A percentile compares a stretch with the other conserved stretches of the same genome.
Evolutionary conservation across 345 rosid species (phyloP).

Genomic region (Lumnitzera racemosa): DNA sequence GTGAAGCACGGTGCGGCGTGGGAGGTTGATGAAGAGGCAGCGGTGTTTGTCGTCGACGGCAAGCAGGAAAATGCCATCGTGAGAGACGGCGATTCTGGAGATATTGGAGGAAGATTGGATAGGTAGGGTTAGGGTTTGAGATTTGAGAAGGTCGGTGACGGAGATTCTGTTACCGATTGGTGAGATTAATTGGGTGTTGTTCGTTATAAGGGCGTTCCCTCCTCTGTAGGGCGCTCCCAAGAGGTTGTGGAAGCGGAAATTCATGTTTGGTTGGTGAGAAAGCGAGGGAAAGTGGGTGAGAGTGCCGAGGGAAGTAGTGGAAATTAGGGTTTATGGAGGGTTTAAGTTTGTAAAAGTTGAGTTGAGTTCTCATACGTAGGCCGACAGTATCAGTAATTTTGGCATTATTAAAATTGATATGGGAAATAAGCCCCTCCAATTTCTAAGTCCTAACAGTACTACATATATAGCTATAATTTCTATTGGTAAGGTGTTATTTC

Average conservation of each 20-base stretch:
- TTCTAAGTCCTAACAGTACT: too few species aligned
- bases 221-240: constrained; percentile 91
- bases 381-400: too few species aligned
- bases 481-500: too few species aligned
- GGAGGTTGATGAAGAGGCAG: constrained; percentile 73
- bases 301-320: too few species aligned
- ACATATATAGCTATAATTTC: too few species aligned
- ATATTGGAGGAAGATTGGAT: constrained; percentile 62
- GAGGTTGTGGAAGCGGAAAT: constrained; percentile 78
- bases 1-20: constrained; percentile 66
- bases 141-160: constrained; percentile 75
- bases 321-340: too few species aligned
- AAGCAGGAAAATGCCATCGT: constrained; percentile 68
- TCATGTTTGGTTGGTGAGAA: constrained; percentile 29
- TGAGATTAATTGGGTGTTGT: constrained; percentile 61
- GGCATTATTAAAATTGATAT: too few species aligned
- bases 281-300: too few species aligned
- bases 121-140: constrained; percentile 62
- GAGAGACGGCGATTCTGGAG: constrained; percentile 66
- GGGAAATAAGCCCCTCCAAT: too few species aligned
- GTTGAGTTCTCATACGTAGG: too few species aligned
- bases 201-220: constrained; percentile 59
- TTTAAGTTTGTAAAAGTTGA: too few species aligned
- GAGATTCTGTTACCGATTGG: constrained; percentile 91
- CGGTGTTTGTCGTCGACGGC: constrained; percentile 75